These are phyloP conservation scores for Lantana camara DNA, from an alignment of 257 asterid genomes.

Conservation along the genomic window DNA sequence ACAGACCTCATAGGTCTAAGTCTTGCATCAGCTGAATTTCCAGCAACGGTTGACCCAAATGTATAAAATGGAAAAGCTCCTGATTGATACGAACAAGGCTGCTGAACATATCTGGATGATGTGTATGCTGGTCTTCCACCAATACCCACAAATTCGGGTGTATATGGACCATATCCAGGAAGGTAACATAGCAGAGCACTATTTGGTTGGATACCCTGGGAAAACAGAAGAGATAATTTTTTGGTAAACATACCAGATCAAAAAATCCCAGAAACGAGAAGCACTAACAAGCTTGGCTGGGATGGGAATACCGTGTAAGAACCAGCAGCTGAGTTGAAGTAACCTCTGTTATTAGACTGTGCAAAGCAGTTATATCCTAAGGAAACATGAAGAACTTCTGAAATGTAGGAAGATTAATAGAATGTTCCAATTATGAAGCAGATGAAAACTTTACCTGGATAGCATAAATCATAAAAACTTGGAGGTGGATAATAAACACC, in stretches of 20 bases:
- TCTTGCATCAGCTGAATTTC: too few species aligned
- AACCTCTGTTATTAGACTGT: constrained; percentile 63
- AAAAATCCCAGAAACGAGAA: not conserved
- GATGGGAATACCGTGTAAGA: constrained; percentile 46
- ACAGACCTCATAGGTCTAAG: constrained; percentile 40
- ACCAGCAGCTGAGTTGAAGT: constrained; percentile 39
- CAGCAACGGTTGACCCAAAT: constrained; percentile 44
- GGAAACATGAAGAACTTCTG: not conserved
- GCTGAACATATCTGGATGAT: constrained; percentile 41
- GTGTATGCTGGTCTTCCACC: too few species aligned
- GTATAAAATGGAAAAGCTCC: constrained; percentile 54
- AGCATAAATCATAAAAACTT: constrained; percentile 55
- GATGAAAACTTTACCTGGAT: constrained; percentile 52
- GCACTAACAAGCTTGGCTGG: not conserved
- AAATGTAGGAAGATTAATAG: too few species aligned
- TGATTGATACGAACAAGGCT: constrained; percentile 49
- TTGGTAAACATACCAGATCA: not conserved
- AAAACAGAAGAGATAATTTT: constrained; percentile 14
- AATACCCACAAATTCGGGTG: constrained; percentile 32
- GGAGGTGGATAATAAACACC: constrained; percentile 52
- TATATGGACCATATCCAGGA: constrained; percentile 67
- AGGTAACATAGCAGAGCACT: constrained; percentile 49
- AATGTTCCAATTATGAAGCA: not conserved
- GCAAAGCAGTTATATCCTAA: constrained; percentile 59
- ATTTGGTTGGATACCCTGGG: constrained; percentile 53